A percentile compares a stretch with the other conserved stretches of the same genome.
These are phyloP conservation scores for Wickerhamiella pararugosa DNA, from an alignment of 1,139 yeast species.

Conservation along the genomic window DNA sequence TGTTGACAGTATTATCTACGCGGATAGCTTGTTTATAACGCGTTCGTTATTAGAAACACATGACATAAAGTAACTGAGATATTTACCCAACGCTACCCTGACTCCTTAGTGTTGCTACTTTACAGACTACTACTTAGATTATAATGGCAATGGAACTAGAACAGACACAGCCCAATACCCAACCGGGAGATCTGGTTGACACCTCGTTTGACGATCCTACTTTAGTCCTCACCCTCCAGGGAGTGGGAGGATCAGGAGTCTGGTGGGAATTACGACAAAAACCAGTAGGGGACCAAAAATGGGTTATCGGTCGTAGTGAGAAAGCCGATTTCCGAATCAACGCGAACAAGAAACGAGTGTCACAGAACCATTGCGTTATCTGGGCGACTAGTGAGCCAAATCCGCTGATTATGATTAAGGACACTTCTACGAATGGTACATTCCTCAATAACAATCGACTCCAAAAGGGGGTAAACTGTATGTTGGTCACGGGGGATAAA, in stretches of 20 bases:
- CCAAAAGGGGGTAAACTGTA: constrained; percentile 67
- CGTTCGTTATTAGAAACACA: too few relatives aligned
- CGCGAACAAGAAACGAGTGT: constrained; percentile 46
- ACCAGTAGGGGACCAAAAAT: constrained; percentile 29
- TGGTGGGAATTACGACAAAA: constrained; percentile 1
- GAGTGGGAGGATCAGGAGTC: constrained; percentile 1
- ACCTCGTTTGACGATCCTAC: constrained; percentile 1
- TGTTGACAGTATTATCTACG: too few relatives aligned
- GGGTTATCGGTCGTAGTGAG: constrained; percentile 67
- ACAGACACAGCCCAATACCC: constrained; percentile 8
- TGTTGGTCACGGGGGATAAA: constrained; percentile 83
- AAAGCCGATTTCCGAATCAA: constrained; percentile 50
- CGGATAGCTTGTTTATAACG: too few relatives aligned
- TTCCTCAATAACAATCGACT: constrained; percentile 59
- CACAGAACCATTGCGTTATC: constrained; percentile 63
- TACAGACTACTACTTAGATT: too few relatives aligned
- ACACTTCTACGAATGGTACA: constrained; percentile 63
- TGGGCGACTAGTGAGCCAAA: constrained; percentile 28
- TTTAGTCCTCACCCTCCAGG: constrained; percentile 1
- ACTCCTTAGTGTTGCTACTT: too few relatives aligned
- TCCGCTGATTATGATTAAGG: constrained; percentile 16
- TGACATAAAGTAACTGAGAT: too few relatives aligned
- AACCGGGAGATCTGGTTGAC: neutral
- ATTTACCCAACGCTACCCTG: too few relatives aligned
- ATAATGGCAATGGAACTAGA: neutral